phyloP scores from a whole-genome alignment of 192 early-diverging fungal genomes.

The Gamsiella multidivaricata region DNA sequence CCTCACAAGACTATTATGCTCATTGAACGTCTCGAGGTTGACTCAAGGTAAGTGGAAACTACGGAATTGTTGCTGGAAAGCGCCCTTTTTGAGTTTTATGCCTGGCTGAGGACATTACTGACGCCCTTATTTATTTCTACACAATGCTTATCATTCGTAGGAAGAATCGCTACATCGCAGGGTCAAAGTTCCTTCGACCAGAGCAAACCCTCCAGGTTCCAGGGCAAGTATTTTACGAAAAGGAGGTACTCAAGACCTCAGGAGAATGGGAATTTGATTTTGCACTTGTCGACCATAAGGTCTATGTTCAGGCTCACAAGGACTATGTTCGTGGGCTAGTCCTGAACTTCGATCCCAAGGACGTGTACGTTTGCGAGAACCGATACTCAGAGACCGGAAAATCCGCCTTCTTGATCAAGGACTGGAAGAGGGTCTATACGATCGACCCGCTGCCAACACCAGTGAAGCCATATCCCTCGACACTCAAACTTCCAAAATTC shows the following conservation, averaged over 20 bases:
- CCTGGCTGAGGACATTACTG: background rate
- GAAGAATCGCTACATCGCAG: slow-evolving; percentile 24
- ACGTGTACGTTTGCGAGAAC: slow-evolving; percentile 51
- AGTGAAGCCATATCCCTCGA: slow-evolving; percentile 33
- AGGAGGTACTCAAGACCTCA: slow-evolving; percentile 53
- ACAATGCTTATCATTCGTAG: slow-evolving; percentile 1
- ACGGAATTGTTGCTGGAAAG: no score
- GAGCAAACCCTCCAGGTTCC: slow-evolving; percentile 49
- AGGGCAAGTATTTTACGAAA: slow-evolving; percentile 49
- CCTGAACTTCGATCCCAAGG: slow-evolving; percentile 45
- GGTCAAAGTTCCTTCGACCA: slow-evolving; percentile 50
- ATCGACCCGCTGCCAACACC: slow-evolving; percentile 33
- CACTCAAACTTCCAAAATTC: slow-evolving; percentile 36
- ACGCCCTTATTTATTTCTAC: background rate
- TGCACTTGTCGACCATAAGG: slow-evolving; percentile 37
- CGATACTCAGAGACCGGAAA: slow-evolving; percentile 50
- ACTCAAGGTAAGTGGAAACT: slow-evolving; percentile 31
- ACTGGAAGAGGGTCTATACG: slow-evolving; percentile 51
- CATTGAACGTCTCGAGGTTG: slow-evolving; percentile 39
- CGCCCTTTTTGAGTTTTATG: no score
- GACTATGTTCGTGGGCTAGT: slow-evolving; percentile 40
- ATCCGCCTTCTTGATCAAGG: slow-evolving; percentile 51
- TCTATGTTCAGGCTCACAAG: slow-evolving; percentile 45
- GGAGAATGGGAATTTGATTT: slow-evolving; percentile 51
- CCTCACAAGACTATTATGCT: slow-evolving; percentile 29